Evolutionary conservation across 2,329 filamentous ascomycete genomes (phyloP).

Genomic region (Xylariaceae sp.): DNA sequence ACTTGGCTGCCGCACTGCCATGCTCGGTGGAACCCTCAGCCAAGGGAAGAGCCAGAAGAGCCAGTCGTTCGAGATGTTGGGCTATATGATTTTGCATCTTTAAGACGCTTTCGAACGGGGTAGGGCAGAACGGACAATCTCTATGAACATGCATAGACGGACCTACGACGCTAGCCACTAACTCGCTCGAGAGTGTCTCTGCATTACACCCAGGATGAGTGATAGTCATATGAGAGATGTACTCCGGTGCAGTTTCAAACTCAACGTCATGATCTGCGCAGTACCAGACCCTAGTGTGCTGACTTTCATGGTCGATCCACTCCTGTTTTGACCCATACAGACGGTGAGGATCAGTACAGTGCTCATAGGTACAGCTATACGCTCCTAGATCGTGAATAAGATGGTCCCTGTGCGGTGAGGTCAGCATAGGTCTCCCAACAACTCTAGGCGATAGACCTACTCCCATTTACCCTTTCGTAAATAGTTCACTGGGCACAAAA

Average conservation of each 20-base stretch:
- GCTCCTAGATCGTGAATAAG: constrained; percentile 19
- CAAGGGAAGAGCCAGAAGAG: neutral
- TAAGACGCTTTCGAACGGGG: neutral
- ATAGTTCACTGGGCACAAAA: constrained; percentile 3
- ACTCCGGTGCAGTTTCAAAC: constrained; percentile 15
- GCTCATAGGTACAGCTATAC: constrained; percentile 20
- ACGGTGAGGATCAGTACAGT: constrained; percentile 14
- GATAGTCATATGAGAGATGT: constrained; percentile 2
- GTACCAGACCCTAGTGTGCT: constrained; percentile 15
- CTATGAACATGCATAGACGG: neutral
- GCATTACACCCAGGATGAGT: neutral
- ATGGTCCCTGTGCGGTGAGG: neutral
- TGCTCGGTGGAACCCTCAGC: neutral
- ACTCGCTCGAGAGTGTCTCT: neutral
- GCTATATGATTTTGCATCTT: neutral
- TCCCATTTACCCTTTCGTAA: constrained; percentile 1
- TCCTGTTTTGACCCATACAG: constrained; percentile 16
- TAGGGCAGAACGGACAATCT: neutral
- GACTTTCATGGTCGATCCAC: constrained; percentile 21
- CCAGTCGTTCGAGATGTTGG: neutral
- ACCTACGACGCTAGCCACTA: neutral
- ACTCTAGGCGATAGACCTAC: neutral
- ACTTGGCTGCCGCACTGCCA: neutral
- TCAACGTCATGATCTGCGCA: constrained; percentile 12
- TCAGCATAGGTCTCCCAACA: too few relatives aligned